Evolutionary conservation across 2,329 filamentous ascomycete species (phyloP), one percentile per base, ranked within the genome.

Genomic region (Colletotrichum euphorbiae): DNA sequence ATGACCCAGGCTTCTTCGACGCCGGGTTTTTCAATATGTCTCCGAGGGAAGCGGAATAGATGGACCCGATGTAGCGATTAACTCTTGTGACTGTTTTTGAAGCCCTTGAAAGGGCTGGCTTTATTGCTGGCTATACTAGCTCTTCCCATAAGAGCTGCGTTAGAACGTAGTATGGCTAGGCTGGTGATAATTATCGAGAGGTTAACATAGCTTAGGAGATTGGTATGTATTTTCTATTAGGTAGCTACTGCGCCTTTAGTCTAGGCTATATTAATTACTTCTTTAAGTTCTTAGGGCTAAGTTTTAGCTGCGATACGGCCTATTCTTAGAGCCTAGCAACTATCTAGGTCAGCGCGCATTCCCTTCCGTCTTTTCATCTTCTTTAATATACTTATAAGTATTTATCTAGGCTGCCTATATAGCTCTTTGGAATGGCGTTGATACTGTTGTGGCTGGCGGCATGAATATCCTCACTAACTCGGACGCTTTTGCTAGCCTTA

Each of bases 161-260:
- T n/a, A 4, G 38, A 42, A 42, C 86, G 0, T 90, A 89, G 76
- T 90, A 89, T 72, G 89, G 89, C 52, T 85, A 88, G 74, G 89
- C 88, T 12, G 88, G 87, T 69, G 87, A 90, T 70, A 87, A 90
- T 73, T 90, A 87, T 84, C 83, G 86, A 80, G 88, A 90, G 74
- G 85, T 89, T 71, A 90, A 90, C 73, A 84, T 84, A 50, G 83
- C 85, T 2, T 83, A 90, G 76, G 86, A 89, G 15, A 15, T 48
- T 33, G 73, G 72, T 46, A 78, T 74, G 2, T 78, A 80, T 64
- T 77, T 71, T 48, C 73, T 79, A 21, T 71, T 75, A 4, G 76
- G 76, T 12, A 72, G 71, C 2, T 57, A 55, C 3, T 71, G 77
- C n/a, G 77, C 76, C 1, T 79, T 79, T 68, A 70, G 21, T 3